A percentile compares a stretch with the other conserved stretches of the same genome.
These are phyloP conservation scores for Penicillium malachiteum DNA, from an alignment of 495 filamentous ascomycete species.

Conservation along the genomic window DNA sequence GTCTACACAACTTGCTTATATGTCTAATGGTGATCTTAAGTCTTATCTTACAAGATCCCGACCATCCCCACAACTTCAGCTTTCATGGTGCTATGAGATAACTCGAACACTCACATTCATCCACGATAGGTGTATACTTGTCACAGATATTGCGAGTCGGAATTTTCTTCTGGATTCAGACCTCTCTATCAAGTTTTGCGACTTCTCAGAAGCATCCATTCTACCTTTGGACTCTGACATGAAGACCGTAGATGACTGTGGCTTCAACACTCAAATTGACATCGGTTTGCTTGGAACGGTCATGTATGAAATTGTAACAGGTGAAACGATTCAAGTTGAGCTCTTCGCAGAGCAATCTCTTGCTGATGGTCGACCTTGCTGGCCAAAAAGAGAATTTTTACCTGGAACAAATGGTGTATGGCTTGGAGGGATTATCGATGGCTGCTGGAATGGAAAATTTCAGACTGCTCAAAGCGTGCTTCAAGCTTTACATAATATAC, in stretches of 20 bases:
- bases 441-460: slow-evolving; percentile 28
- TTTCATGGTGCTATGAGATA: slow-evolving; percentile 30
- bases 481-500: slow-evolving; percentile 16
- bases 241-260: slow-evolving; percentile 26
- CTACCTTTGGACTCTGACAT: slow-evolving; percentile 27
- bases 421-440: slow-evolving; percentile 32
- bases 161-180: slow-evolving; percentile 33
- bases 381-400: slow-evolving; percentile 14
- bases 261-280: slow-evolving; percentile 23
- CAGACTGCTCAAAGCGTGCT: slow-evolving; percentile 20
- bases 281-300: slow-evolving; percentile 30
- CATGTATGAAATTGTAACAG: slow-evolving; percentile 32
- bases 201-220: slow-evolving; percentile 28
- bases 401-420: slow-evolving; percentile 25
- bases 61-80: slow-evolving; percentile 19
- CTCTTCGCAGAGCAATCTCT: slow-evolving; percentile 25
- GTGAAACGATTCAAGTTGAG: slow-evolving; percentile 24
- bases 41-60: slow-evolving; percentile 18
- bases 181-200: slow-evolving; percentile 30
- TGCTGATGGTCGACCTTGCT: slow-evolving; percentile 18
- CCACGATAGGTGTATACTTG: slow-evolving; percentile 27
- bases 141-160: slow-evolving; percentile 29
- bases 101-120: slow-evolving; percentile 24
- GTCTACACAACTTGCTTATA: slow-evolving; percentile 25
- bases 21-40: slow-evolving; percentile 29